Conservation (phyloP, 2,329 filamentous ascomycete species). For the Penicillium sp. region DNA sequence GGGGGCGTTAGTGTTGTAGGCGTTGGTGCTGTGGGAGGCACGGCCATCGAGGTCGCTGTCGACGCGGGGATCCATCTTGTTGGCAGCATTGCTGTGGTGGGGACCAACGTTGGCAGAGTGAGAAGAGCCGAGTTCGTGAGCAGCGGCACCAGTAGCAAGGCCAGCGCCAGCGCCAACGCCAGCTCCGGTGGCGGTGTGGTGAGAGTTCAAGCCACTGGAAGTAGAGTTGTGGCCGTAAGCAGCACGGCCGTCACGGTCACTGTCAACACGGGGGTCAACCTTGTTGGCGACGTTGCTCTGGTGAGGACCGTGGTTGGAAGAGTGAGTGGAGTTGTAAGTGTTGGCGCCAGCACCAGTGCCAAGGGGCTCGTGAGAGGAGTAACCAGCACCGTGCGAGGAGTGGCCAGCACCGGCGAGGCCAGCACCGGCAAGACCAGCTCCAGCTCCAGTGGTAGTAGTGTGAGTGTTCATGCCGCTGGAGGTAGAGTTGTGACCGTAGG, state of each 20-base stretch:
- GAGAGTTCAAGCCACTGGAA: neutral
- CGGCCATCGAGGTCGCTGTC: constrained; percentile 6
- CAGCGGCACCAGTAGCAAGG: neutral
- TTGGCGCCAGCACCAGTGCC: too few species aligned
- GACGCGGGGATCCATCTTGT: constrained; percentile 7
- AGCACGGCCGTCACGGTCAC: constrained; percentile 3
- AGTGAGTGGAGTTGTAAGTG: constrained; percentile 2
- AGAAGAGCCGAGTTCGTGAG: constrained; percentile 1
- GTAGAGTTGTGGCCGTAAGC: neutral
- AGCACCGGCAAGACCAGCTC: neutral
- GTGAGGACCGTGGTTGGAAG: constrained; percentile 15
- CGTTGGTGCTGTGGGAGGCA: neutral
- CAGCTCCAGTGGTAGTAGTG: neutral
- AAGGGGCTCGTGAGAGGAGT: too few species aligned
- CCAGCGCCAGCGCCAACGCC: neutral
- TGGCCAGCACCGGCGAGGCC: too few species aligned
- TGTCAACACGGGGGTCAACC: constrained; percentile 10
- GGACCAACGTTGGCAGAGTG: constrained; percentile 10
- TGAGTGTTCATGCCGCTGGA: neutral
- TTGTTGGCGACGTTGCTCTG: constrained; percentile 10
- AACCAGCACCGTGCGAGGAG: too few species aligned
- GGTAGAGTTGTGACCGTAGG: neutral
- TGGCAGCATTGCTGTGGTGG: constrained; percentile 9
- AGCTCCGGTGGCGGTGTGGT: constrained; percentile 1
- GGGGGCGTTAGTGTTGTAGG: neutral